Evolutionary conservation across 2,329 filamentous ascomycete genomes (phyloP).

Genomic region (Ceratocystis lukuohia): DNA sequence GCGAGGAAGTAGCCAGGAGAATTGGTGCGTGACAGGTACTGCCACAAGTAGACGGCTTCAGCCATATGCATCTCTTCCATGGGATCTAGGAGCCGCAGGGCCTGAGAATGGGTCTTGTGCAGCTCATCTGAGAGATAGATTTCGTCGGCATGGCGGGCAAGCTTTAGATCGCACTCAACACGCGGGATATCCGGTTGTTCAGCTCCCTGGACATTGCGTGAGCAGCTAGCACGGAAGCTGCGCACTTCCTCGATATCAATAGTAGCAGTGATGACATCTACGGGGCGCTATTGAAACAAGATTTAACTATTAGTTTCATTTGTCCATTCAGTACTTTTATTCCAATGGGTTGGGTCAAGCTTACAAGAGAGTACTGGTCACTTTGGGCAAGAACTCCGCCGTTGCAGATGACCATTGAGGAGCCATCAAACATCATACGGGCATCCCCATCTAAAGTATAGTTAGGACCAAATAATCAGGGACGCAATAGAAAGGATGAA

Average conservation of each 20-base stretch:
- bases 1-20: conserved; percentile 41
- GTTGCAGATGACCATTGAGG: conserved; percentile 33
- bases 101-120: conserved; percentile 20
- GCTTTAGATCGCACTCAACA: conserved; percentile 25
- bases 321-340: background rate
- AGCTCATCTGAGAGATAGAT: conserved; percentile 26
- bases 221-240: conserved; percentile 41
- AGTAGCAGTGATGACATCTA: conserved; percentile 53
- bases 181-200: conserved; percentile 25
- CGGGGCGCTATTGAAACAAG: conserved; percentile 31
- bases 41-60: conserved; percentile 34
- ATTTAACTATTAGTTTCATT: background rate
- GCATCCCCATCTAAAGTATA: conserved; percentile 23
- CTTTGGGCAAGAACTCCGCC: conserved; percentile 50
- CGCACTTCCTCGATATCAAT: conserved; percentile 61
- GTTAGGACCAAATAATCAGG: conserved; percentile 2
- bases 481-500: background rate
- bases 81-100: conserved; percentile 23
- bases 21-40: conserved; percentile 39
- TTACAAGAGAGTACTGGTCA: conserved; percentile 46
- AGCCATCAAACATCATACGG: conserved; percentile 30
- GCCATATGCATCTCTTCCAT: conserved; percentile 27
- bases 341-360: conserved; percentile 26
- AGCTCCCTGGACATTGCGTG: conserved; percentile 45
- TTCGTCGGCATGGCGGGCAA: conserved; percentile 22